Percentiles rank a stretch among this genome's conserved stretches.
phyloP scores from a whole-genome alignment of 202 grass and related monocot genomes.

The Hordeum pubiflorum region DNA sequence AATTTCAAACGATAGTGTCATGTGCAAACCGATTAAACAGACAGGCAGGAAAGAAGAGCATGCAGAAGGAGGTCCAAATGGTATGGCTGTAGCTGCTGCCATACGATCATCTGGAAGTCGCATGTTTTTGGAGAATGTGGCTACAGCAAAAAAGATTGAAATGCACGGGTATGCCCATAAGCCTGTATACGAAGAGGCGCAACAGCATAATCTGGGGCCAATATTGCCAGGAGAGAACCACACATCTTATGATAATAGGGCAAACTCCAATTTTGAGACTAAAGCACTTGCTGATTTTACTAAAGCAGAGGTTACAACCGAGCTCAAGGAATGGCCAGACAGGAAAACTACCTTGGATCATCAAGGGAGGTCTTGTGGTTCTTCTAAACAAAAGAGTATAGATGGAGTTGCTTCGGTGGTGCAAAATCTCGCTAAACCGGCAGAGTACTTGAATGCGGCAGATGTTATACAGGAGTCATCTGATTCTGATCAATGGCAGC shows the following conservation, averaged over 20 bases:
- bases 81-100: slow-evolving; percentile 11
- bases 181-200: slow-evolving; percentile 34
- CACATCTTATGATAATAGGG: background rate
- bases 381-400: slow-evolving; percentile 31
- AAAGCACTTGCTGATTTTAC: slow-evolving; percentile 13
- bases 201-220: slow-evolving; percentile 20
- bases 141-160: slow-evolving; percentile 35
- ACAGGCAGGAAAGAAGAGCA: slow-evolving; percentile 30
- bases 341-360: slow-evolving; percentile 28
- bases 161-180: slow-evolving; percentile 44
- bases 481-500: slow-evolving; percentile 22
- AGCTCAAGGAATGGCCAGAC: slow-evolving; percentile 23
- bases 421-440: slow-evolving; percentile 12
- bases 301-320: slow-evolving; percentile 8
- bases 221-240: slow-evolving; percentile 4
- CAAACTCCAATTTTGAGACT: slow-evolving; percentile 7
- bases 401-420: slow-evolving; percentile 14
- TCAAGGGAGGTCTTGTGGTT: slow-evolving; percentile 20
- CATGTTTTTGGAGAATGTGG: slow-evolving; percentile 21
- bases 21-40: slow-evolving; percentile 39
- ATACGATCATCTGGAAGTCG: slow-evolving; percentile 11
- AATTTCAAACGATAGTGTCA: slow-evolving; percentile 31
- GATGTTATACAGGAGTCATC: slow-evolving; percentile 23
- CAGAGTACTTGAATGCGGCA: background rate
- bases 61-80: slow-evolving; percentile 19